Base-by-base conservation (phyloP, 2,329 filamentous ascomycete species). In the Pseudogymnoascus sp. region DNA sequence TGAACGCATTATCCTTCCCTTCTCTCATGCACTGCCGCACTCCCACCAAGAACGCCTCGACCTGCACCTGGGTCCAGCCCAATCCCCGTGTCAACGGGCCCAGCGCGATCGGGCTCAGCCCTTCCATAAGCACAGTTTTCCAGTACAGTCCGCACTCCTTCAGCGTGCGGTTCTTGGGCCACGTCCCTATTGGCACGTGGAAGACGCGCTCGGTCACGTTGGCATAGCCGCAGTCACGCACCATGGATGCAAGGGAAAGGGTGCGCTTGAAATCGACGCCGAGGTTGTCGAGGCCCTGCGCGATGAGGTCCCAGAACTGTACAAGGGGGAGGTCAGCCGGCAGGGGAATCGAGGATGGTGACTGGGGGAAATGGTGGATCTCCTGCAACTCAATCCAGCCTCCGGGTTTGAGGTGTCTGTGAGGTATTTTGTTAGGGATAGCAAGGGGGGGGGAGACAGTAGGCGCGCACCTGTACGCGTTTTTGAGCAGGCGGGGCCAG, bases 321-420 rank as follows among this genome's bases (percentile, higher is more conserved):
- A 76, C 73, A 12, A 83, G 74, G 1, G 76, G 74, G 63, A 81
- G 76, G 14, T 76, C 70, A 1, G 71, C 64, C 0, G 75, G 66
- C 61, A 82, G 71, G 38, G 70, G 73, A 41, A 72, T 73, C 50
- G 77, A 76, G n/a, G 50, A 56, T 43, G 79, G 76, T 62, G 76
- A 79, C 62, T 76, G 73, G 2, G 81, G 81, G 61, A 73, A 74
- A 69, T 82, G 80, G 61, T 82, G 77, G 22, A 83, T 79, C 69
- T 84, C 82, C 68, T 83, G 81, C 33, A 83, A 71, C 67, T 84
- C 82, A 50, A 83, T 76, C 81, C 81, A 84, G 14, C 79, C 82
- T 11, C 81, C 82, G 2, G 81, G 80, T 66, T 79, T 81, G 14
- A 83, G 72, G 68, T 83, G 79, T 38, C 80, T 82, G 63, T 26